These are phyloP conservation scores for Botrytis sinoallii DNA, from an alignment of 2,329 filamentous ascomycete species.

Conservation along the genomic window DNA sequence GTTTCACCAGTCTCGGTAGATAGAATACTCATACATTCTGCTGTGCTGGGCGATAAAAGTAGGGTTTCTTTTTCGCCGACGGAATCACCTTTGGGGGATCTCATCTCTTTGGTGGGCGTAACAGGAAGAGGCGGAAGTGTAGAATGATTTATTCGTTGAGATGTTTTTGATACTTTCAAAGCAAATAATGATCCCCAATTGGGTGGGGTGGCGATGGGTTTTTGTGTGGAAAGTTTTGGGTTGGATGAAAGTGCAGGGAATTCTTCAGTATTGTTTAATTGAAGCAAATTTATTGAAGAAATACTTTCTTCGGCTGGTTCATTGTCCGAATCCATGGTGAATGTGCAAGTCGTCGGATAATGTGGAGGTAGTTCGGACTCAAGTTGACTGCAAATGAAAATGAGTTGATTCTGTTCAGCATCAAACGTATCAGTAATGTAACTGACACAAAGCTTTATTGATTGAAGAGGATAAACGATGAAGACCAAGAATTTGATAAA, in stretches of 20 bases:
- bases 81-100: not conserved
- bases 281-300: not conserved
- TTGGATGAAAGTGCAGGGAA: slow-evolving; percentile 1
- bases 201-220: not conserved
- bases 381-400: not conserved
- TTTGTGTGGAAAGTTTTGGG: not conserved
- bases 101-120: not conserved
- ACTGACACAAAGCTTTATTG: not conserved
- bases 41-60: not conserved
- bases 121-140: not conserved
- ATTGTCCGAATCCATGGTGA: not conserved
- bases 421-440: not conserved
- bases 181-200: slow-evolving; percentile 9
- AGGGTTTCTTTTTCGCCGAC: not conserved
- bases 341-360: not conserved
- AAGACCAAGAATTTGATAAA: not conserved
- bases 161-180: not conserved
- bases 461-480: not conserved
- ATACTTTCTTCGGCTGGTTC: not conserved
- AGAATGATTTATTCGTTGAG: not conserved
- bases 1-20: slow-evolving; percentile 10
- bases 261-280: not conserved
- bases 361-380: not conserved
- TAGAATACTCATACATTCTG: slow-evolving; percentile 11
- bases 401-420: not conserved